Conservation (phyloP, 2,329 filamentous ascomycete species). For the Calonectria pseudoreteaudii region DNA sequence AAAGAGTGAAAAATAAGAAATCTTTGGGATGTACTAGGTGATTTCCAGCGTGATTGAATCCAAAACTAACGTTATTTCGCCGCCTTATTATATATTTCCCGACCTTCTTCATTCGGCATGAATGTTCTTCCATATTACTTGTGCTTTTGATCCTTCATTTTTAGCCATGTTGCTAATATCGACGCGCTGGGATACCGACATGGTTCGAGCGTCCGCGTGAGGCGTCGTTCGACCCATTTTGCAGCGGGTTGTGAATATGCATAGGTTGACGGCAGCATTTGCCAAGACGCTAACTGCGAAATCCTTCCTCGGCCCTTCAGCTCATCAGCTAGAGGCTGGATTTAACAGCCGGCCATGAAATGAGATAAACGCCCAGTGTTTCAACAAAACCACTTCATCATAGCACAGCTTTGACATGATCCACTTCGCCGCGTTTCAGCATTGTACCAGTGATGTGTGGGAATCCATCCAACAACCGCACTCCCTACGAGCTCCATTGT, state of each 20-base stretch:
- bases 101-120: background rate
- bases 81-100: background rate
- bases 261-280: background rate
- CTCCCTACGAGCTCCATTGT: background rate
- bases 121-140: background rate
- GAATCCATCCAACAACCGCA: background rate
- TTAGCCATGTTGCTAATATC: background rate
- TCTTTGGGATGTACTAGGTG: background rate
- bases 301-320: background rate
- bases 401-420: background rate
- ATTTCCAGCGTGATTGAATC: background rate
- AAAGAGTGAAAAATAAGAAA: background rate
- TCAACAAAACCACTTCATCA: background rate
- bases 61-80: background rate
- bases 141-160: background rate
- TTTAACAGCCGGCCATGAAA: background rate
- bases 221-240: background rate
- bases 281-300: background rate
- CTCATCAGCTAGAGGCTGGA: background rate
- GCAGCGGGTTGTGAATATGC: background rate
- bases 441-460: background rate
- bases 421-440: background rate
- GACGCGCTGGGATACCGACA: background rate
- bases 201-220: background rate
- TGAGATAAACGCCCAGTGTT: background rate